phyloP scores from a whole-genome alignment of 768 basidiomycete species.

The Collybia nuda region DNA sequence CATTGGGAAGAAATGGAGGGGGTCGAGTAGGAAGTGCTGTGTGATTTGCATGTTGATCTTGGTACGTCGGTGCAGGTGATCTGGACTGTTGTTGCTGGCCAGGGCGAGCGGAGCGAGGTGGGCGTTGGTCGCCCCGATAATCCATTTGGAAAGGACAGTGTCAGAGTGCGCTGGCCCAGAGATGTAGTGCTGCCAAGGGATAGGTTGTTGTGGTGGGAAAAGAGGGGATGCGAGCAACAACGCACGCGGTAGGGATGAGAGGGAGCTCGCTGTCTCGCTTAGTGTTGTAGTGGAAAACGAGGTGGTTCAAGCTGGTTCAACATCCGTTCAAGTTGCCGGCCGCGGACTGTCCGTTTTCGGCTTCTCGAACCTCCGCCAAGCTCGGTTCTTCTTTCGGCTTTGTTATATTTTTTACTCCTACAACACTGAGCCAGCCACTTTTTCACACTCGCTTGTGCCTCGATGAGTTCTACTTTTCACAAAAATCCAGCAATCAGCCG shows the following conservation, averaged over 20 bases:
- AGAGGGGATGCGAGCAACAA: neutral
- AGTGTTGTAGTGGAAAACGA: neutral
- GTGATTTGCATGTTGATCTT: slow-evolving; percentile 21
- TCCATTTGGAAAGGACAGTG: slow-evolving; percentile 30
- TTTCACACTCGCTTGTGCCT: too few relatives aligned
- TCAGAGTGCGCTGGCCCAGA: neutral
- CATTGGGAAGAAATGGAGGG: slow-evolving; percentile 31
- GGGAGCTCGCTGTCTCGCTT: slow-evolving; percentile 4
- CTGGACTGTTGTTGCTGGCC: slow-evolving; percentile 33
- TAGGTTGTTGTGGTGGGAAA: neutral
- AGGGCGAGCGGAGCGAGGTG: slow-evolving; percentile 56
- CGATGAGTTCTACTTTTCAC: too few relatives aligned
- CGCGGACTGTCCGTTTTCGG: too few relatives aligned
- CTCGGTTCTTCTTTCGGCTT: too few relatives aligned
- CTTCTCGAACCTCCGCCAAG: too few relatives aligned
- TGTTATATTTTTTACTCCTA: too few relatives aligned
- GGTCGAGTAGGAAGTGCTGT: slow-evolving; percentile 10
- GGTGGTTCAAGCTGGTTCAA: too few relatives aligned
- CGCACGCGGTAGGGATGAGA: neutral
- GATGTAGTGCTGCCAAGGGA: neutral
- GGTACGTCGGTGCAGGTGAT: slow-evolving; percentile 40
- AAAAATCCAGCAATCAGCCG: too few relatives aligned
- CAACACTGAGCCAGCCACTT: too few relatives aligned
- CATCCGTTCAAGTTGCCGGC: too few relatives aligned
- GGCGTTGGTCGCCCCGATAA: slow-evolving; percentile 44